These are phyloP conservation scores for Plantago lanceolata DNA, from an alignment of 305 asterid genomes.

Conservation along the genomic window DNA sequence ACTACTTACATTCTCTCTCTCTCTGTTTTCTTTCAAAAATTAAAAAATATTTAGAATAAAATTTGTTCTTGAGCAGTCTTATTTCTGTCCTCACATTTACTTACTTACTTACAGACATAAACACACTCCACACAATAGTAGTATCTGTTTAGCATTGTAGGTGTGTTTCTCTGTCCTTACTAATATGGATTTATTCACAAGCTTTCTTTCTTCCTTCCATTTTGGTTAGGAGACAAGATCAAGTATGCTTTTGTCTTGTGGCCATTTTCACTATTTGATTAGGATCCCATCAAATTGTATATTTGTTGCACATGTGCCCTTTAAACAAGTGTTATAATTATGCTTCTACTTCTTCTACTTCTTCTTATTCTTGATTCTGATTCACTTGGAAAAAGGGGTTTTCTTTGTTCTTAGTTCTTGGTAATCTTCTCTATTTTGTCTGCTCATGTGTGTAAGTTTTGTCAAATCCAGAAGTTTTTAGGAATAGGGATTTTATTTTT, in stretches of 20 bases:
- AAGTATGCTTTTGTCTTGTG: slow-evolving; percentile 62
- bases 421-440: slow-evolving; percentile 40
- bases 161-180: slow-evolving; percentile 40
- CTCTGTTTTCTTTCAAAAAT: slow-evolving; percentile 47
- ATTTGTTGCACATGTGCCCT: slow-evolving; percentile 35
- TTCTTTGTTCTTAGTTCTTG: slow-evolving; percentile 27
- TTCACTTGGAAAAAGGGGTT: slow-evolving; percentile 31
- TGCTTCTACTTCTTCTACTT: slow-evolving; percentile 26
- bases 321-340: slow-evolving; percentile 12
- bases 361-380: slow-evolving; percentile 19
- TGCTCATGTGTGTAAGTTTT: slow-evolving; percentile 24
- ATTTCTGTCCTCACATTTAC: slow-evolving; percentile 63
- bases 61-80: slow-evolving; percentile 92
- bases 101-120: slow-evolving; percentile 30
- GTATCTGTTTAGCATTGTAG: neutral
- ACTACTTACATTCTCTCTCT: neutral
- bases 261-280: slow-evolving; percentile 63
- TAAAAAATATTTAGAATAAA: too few relatives aligned
- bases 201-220: slow-evolving; percentile 41
- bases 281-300: slow-evolving; percentile 32
- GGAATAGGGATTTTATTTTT: too few relatives aligned
- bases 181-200: slow-evolving; percentile 59
- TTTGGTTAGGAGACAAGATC: slow-evolving; percentile 71
- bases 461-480: too few relatives aligned
- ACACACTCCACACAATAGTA: neutral